Percentiles rank a stretch among this genome's conserved stretches.
Conservation (phyloP, 495 filamentous ascomycete genomes). For the Talaromyces ruber region DNA sequence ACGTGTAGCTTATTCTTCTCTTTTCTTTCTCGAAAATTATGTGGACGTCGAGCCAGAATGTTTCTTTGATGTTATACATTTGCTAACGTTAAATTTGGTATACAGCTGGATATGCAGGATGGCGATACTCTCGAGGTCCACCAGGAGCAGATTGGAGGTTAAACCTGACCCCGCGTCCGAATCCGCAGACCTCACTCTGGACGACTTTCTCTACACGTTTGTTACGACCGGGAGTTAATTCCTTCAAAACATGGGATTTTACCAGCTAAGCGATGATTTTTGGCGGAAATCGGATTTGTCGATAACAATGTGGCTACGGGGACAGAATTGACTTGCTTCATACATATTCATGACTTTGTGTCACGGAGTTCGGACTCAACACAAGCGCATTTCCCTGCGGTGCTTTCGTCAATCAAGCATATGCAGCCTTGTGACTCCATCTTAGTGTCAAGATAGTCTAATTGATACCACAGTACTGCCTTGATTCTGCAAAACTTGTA, state of each 20-base stretch:
- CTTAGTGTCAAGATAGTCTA: not conserved
- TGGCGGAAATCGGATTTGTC: not conserved
- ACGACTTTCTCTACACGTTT: not conserved
- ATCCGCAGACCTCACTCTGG: not conserved
- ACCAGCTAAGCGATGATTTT: not conserved
- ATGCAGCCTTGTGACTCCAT: not conserved
- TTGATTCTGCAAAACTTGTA: not conserved
- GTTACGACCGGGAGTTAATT: not conserved
- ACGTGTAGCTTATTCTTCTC: conserved; percentile 29
- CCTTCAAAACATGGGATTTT: not conserved
- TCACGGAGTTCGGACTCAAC: not conserved
- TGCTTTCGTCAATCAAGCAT: not conserved
- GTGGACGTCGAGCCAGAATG: not conserved
- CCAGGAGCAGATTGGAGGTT: conserved; percentile 92
- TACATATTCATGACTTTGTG: not conserved
- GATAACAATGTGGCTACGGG: not conserved
- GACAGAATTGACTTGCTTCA: not conserved
- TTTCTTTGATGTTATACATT: conserved; percentile 2
- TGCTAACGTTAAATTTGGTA: conserved; percentile 7
- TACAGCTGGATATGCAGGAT: conserved; percentile 90
- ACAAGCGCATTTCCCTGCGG: not conserved
- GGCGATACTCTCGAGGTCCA: conserved; percentile 97
- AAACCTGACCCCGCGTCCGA: not conserved
- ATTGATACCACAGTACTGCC: not conserved
- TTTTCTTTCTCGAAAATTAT: not conserved